Evolutionary conservation across 305 asterid genomes (phyloP), one percentile per base, ranked within the genome.

Genomic region (Fraxinus angustifolia): DNA sequence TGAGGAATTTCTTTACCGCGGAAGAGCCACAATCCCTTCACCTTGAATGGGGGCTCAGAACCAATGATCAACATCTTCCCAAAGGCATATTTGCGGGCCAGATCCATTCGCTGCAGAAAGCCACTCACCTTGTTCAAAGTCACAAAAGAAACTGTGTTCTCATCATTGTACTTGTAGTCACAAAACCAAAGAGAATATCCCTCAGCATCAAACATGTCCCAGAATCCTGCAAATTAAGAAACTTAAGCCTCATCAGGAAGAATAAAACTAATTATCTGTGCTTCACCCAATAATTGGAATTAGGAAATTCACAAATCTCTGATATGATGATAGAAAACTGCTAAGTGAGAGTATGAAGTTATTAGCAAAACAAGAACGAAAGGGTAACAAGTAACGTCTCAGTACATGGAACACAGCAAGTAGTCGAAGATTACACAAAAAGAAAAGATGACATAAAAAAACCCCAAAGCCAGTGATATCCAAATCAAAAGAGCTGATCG

Each of bases 161-260:
- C 99, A 28, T 95, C 97, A 8, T 95, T 90, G 90, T 93, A 95
- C 73, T 95, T 95, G 90, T 93, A 94, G 78, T 94, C 90, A 23
- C 98, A 94, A 90, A 94, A 94, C 98, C 98, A 94, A 4, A 94
- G 92, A 17, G 98, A 94, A 88, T 94, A 94, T 73, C 97, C 98
- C 83, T 94, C 98, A 0, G 97, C 94, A 78, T 95, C 99, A 35
- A 88, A 95, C 99, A 93, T 93, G 77, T 93, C 97, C 99, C 97
- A 93, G 56, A 95, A 95, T 38, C 99, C 99, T 95, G 86, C 50
- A 85, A 76, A 50, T 0, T 16, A 56, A 16, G 35, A 31, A 42
- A 76, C 33, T 16, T 50, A 23, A 78, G 65, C 77, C 31, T 45
- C 30, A 14, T 0, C 10, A 10, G 48, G 58, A 60, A 33, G 45